Evolutionary conservation across 768 basidiomycete genomes (phyloP).

Genomic region (Boletus pseudo-olivaceus): DNA sequence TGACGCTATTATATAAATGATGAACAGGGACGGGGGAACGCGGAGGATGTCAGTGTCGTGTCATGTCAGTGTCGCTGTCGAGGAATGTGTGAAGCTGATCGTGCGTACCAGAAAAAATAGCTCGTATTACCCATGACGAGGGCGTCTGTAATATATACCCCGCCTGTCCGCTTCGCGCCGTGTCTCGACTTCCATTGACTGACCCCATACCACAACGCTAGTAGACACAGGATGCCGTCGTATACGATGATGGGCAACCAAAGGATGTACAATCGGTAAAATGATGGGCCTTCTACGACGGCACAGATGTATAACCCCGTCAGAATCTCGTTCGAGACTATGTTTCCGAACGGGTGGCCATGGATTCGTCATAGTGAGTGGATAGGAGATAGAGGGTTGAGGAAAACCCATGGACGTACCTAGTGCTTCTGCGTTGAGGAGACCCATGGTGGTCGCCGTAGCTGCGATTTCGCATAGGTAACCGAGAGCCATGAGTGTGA

Average conservation of each 20-base stretch:
- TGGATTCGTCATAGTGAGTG: neutral
- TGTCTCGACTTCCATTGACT: neutral
- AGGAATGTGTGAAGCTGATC: too few relatives aligned
- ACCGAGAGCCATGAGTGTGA: constrained; percentile 1
- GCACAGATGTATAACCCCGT: neutral
- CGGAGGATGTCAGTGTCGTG: neutral
- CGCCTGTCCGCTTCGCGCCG: neutral
- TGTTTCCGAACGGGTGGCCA: too few relatives aligned
- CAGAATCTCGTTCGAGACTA: neutral
- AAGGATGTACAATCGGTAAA: neutral
- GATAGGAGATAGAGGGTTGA: neutral
- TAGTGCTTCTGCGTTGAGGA: accelerated
- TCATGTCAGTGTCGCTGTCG: neutral
- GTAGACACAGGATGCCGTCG: neutral
- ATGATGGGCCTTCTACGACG: neutral
- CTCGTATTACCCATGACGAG: neutral
- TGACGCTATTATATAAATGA: neutral
- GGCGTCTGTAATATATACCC: neutral
- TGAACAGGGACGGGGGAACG: neutral
- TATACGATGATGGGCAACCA: neutral
- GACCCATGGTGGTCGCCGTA: neutral
- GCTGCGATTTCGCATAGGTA: constrained; percentile 1
- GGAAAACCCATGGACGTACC: neutral
- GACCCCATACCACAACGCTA: neutral
- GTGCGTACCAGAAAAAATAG: neutral